phyloP scores from a whole-genome alignment of 805 yeast genomes.

The Spathaspora passalidarum region DNA sequence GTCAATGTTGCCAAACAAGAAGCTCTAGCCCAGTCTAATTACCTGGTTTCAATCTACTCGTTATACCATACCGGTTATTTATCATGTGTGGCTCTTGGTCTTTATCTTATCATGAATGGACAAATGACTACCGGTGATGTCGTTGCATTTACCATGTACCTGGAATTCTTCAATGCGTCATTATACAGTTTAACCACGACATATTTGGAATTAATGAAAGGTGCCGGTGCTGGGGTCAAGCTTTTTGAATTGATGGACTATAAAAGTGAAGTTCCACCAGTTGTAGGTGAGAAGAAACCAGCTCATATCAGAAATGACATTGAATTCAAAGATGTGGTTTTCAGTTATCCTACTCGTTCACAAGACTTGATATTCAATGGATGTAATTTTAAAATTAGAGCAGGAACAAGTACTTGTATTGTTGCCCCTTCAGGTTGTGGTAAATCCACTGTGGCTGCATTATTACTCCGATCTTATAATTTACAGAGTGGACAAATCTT shows the following conservation, averaged over 20 bases:
- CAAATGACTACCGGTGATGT: conserved; percentile 48
- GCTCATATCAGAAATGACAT: conserved; percentile 25
- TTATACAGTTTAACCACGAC: conserved; percentile 44
- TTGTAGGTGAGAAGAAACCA: conserved; percentile 28
- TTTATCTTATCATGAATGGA: conserved; percentile 39
- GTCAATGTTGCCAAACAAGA: conserved; percentile 41
- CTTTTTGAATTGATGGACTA: conserved; percentile 41
- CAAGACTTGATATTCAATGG: conserved; percentile 34
- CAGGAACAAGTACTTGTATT: conserved; percentile 39
- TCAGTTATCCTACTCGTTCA: conserved; percentile 41
- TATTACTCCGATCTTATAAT: conserved; percentile 52
- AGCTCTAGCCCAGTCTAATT: conserved; percentile 44
- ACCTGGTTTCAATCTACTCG: conserved; percentile 40
- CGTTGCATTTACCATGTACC: conserved; percentile 45
- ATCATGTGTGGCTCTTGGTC: conserved; percentile 41
- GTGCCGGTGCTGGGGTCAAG: conserved; percentile 45
- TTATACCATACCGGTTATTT: conserved; percentile 43
- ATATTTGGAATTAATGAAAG: conserved; percentile 46
- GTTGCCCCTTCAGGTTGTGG: conserved; percentile 65
- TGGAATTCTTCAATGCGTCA: conserved; percentile 43
- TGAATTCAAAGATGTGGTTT: conserved; percentile 36
- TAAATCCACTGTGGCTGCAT: conserved; percentile 55
- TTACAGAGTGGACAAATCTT: conserved; percentile 46
- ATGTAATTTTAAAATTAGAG: conserved; percentile 33
- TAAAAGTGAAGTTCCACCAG: conserved; percentile 32